Evolutionary conservation across 352 stramenopile species (phyloP), one percentile per base, ranked within the genome.

Genomic region (Pythium guiyangense): DNA sequence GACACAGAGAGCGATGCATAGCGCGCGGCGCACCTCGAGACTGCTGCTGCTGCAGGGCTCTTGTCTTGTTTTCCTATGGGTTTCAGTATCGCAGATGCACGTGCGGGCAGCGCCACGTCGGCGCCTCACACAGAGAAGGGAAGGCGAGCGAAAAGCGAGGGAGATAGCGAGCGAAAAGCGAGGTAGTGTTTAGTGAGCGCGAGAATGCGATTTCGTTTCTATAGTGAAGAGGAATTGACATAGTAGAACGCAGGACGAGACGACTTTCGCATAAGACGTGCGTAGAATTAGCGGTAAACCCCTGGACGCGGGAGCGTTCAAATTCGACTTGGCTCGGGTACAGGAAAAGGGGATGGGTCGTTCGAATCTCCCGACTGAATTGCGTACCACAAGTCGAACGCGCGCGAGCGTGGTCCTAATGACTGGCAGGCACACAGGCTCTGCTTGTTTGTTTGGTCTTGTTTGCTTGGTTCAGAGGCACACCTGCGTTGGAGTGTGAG

Each of bases 81-180:
- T 46, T 46, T 46, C n/a, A 46, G 42, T 46, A 46, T 26, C 37
- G 37, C 37, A n/a, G n/a, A n/a, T n/a, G n/a, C n/a, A n/a, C n/a
- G 11, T 46, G 42, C 11, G 42, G n/a, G 17, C 42, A 11, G 42
- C 42, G 42, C 42, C 42, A 46, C 42, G 42, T 46, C 42, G 42
- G 42, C 42, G 42, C n/a, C 42, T 9, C 17, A 46, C 1, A 18
- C 42, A 18, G 14, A 46, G n/a, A 18, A 46, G 14, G n/a, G 42
- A 46, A 22, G n/a, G n/a, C 15, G n/a, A 26, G 42, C 29, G 29
- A n/a, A n/a, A n/a, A n/a, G n/a, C n/a, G n/a, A n/a, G n/a, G n/a
- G n/a, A n/a, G n/a, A n/a, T n/a, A n/a, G n/a, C n/a, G n/a, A n/a
- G n/a, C n/a, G n/a, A 43, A n/a, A 14, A 43, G 37, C 37, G 11